Conservation (phyloP, 2,329 filamentous ascomycete genomes). For the Diaporthe eres region DNA sequence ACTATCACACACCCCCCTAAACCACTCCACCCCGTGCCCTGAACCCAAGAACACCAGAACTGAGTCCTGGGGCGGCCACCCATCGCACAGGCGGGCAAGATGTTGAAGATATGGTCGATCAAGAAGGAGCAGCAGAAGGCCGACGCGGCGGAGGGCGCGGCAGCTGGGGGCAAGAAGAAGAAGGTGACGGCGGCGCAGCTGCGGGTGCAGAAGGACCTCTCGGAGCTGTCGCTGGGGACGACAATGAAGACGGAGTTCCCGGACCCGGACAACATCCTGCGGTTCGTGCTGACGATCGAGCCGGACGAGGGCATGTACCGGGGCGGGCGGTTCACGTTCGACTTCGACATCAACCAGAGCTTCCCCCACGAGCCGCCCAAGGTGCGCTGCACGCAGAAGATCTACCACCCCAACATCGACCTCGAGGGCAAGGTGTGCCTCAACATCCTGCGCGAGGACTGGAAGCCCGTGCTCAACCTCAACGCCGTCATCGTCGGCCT, state of each 20-base stretch:
- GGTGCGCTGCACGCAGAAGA: constrained; percentile 97
- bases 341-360: constrained; percentile 91
- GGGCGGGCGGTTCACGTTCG: constrained; percentile 88
- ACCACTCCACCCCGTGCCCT: not conserved
- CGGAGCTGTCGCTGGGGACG: constrained; percentile 81
- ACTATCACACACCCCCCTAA: not conserved
- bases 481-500: constrained; percentile 97
- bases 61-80: constrained; percentile 30
- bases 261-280: constrained; percentile 87
- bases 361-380: constrained; percentile 98
- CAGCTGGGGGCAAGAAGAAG: constrained; percentile 86
- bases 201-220: constrained; percentile 93
- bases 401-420: constrained; percentile 99
- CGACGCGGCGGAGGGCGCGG: constrained; percentile 82
- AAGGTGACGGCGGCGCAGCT: constrained; percentile 97
- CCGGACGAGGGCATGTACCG: constrained; percentile 93
- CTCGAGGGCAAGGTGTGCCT: constrained; percentile 97
- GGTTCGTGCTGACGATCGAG: constrained; percentile 85
- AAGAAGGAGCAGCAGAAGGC: constrained; percentile 98
- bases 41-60: not conserved
- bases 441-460: constrained; percentile 97
- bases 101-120: constrained; percentile 99
- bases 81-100: constrained; percentile 64
- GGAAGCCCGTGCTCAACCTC: constrained; percentile 97
- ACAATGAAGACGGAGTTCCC: constrained; percentile 88